Base-by-base conservation (phyloP, 805 yeast genomes). In the Metschnikowia amazonensis region DNA sequence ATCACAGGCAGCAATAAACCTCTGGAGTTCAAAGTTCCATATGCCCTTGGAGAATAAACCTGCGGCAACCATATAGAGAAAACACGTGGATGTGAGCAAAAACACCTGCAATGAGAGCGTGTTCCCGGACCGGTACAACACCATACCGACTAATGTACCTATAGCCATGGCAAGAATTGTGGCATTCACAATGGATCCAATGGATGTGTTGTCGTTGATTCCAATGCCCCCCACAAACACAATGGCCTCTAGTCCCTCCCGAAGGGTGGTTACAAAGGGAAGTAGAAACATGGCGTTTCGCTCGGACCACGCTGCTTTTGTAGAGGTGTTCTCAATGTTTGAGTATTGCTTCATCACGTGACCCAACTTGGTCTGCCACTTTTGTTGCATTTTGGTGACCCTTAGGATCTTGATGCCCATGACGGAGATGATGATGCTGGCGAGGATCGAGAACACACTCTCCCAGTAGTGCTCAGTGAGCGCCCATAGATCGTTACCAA, bases 161-260 rank as follows among this genome's bases (percentile, higher is more conserved):
- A 79, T 56, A 0, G 74, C 48, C 2, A 81, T 66, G 0, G 89
- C 96, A 0, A 72, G 49, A 0, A 82, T 24, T 39, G 80, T 79
- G 0, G 94, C 82, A 29, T 84, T 59, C 14, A 90, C 82, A 48
- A 86, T 75, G 0, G 89, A 77, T 45, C 43, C 30, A 5, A 53
- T 36, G 0, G 79, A 60, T 10, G 79, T 60, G 5, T 92, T 89
- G 51, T 81, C 86, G 29, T 81, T 79, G 47, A 86, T 80, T 64
- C 96, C 95, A 35, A 89, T 82, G 23, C 97, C 97, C 3, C 96
- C 97, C 35, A 89, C 75, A 57, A 89, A 89, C 2, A 89, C 94
- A 30, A 89, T 89, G 0, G 96, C 96, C 64, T 89, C 97, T 43
- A 89, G 69, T 1, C 96, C 96, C 64, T 89, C 97, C 60, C 97